phyloP scores from a whole-genome alignment of 2,329 filamentous ascomycete genomes.

The Penicillium hordei region DNA sequence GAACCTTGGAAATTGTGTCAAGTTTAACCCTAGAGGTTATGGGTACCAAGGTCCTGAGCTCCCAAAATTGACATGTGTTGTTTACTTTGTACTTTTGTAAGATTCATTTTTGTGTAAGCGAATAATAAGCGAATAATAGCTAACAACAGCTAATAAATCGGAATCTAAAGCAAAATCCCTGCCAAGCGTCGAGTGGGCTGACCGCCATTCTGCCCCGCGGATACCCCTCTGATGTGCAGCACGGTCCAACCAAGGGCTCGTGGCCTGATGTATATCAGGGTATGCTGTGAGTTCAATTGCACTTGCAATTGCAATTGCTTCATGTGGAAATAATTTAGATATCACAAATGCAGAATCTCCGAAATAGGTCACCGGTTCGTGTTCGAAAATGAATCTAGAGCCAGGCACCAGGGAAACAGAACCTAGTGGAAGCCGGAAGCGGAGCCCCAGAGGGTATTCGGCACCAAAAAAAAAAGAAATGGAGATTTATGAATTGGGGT shows the following conservation, averaged over 20 bases:
- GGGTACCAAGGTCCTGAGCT: too few species aligned
- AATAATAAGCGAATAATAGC: too few species aligned
- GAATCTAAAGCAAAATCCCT: neutral
- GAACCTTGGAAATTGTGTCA: too few species aligned
- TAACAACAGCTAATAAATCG: neutral
- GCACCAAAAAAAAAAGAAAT: constrained; percentile 1
- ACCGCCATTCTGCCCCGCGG: constrained; percentile 4
- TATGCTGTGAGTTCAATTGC: too few species aligned
- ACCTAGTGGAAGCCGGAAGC: neutral
- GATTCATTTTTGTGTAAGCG: too few species aligned
- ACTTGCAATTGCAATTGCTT: too few species aligned
- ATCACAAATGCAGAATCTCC: neutral
- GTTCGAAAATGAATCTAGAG: neutral
- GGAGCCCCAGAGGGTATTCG: neutral
- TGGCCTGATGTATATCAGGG: neutral
- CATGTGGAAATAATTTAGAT: neutral
- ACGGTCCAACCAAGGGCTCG: constrained; percentile 3
- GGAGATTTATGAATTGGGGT: neutral
- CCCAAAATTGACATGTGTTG: too few species aligned
- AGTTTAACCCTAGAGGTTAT: too few species aligned
- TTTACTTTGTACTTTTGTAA: too few species aligned
- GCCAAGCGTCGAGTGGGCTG: neutral
- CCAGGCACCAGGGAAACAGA: neutral
- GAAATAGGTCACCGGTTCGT: neutral
- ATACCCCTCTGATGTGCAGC: constrained; percentile 1